Evolutionary conservation across 1,284 basidiomycete genomes (phyloP).

Genomic region (Apiotrichum sp.): DNA sequence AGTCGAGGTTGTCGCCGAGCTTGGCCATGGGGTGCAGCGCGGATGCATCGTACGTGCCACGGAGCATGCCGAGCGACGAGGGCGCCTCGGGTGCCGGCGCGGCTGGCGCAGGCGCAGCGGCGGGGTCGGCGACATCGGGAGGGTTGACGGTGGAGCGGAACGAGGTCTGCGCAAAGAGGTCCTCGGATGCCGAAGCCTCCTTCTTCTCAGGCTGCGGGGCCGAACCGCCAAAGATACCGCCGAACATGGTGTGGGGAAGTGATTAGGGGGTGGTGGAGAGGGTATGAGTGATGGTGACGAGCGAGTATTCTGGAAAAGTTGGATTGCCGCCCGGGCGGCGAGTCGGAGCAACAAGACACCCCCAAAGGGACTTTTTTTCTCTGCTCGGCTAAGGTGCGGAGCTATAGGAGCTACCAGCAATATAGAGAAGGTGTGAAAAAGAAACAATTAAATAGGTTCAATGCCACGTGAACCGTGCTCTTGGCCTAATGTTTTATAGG

Average conservation of each 20-base stretch:
- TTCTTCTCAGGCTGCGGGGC: conserved; percentile 12
- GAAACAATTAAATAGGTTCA: no score
- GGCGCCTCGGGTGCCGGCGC: conserved; percentile 23
- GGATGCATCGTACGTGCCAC: conserved; percentile 77
- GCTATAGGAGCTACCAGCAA: no score
- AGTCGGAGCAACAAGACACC: not conserved
- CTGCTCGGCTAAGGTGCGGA: no score
- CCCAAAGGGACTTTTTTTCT: no score
- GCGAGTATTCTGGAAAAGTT: conserved; percentile 2
- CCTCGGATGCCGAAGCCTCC: conserved; percentile 30
- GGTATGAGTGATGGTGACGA: conserved; percentile 1
- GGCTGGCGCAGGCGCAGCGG: conserved; percentile 5
- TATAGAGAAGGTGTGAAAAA: no score
- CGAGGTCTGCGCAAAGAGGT: conserved; percentile 37
- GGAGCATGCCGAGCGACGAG: conserved; percentile 75
- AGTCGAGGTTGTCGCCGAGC: conserved; percentile 74
- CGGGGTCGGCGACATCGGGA: conserved; percentile 8
- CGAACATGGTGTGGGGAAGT: conserved; percentile 29
- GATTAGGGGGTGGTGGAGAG: not conserved
- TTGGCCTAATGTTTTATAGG: no score
- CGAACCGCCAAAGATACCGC: conserved; percentile 37
- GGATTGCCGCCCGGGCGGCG: not conserved
- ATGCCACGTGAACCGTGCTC: no score
- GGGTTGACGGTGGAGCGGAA: conserved; percentile 33
- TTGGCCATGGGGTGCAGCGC: conserved; percentile 85